These are phyloP conservation scores for Diaporthe aspalathi DNA, from an alignment of 2,329 filamentous ascomycete genomes.

Conservation along the genomic window DNA sequence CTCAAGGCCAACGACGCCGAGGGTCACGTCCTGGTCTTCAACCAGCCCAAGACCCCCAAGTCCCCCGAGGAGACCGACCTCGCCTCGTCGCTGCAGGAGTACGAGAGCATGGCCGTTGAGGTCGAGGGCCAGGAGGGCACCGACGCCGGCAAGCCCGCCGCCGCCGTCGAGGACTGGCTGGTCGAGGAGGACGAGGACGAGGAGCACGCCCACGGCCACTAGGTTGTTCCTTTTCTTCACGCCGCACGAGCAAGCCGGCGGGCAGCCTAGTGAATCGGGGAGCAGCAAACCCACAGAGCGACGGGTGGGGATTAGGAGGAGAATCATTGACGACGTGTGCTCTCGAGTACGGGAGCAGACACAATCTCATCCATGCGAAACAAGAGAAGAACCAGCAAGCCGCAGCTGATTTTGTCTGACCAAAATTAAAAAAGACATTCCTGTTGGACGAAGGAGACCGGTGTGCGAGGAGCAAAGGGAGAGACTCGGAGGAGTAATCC, in stretches of 20 bases:
- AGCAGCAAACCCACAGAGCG: background rate
- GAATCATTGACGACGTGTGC: background rate
- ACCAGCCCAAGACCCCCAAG: constrained; percentile 79
- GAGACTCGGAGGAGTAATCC: constrained; percentile 48
- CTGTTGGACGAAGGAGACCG: background rate
- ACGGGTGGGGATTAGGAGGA: background rate
- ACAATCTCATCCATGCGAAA: constrained; percentile 25
- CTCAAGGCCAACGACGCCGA: constrained; percentile 89
- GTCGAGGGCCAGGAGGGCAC: constrained; percentile 84
- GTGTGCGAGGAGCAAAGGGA: constrained; percentile 27
- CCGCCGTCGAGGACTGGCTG: constrained; percentile 78
- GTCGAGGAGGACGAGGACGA: constrained; percentile 79
- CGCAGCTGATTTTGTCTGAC: constrained; percentile 24
- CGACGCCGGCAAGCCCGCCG: constrained; percentile 68
- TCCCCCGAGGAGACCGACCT: constrained; percentile 96
- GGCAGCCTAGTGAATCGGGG: background rate
- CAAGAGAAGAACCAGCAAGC: background rate
- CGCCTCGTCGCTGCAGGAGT: constrained; percentile 89
- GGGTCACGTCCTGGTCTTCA: constrained; percentile 91
- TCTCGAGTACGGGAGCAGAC: constrained; percentile 14
- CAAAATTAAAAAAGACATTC: constrained; percentile 2
- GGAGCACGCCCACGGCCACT: constrained; percentile 60
- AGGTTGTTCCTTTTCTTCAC: constrained; percentile 42
- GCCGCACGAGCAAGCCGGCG: constrained; percentile 7
- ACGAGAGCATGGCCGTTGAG: constrained; percentile 94